These are phyloP conservation scores for Panicum miliaceum DNA, from an alignment of 176 grass and related monocot species.

Conservation along the genomic window DNA sequence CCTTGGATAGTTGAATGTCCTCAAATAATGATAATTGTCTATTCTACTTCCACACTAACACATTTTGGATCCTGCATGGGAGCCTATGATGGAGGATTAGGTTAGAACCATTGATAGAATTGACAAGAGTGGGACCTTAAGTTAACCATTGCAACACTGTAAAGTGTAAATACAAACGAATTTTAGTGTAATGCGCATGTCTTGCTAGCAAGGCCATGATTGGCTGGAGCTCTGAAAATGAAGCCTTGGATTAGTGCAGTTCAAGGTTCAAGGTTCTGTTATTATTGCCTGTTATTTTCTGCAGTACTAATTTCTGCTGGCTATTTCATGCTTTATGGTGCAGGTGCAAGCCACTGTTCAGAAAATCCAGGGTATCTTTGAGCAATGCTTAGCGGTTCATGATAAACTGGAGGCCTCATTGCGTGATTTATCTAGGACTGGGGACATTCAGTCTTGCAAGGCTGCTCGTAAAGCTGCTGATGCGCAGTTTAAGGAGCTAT, in stretches of 20 bases:
- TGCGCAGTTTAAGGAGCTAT: slow-evolving; percentile 87
- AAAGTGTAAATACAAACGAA: slow-evolving; percentile 8
- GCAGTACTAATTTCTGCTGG: neutral
- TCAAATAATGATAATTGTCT: neutral
- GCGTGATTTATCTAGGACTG: slow-evolving; percentile 80
- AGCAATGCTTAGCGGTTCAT: slow-evolving; percentile 71
- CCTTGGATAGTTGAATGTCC: neutral
- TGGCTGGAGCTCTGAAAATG: neutral
- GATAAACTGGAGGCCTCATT: slow-evolving; percentile 86
- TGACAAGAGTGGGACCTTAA: neutral
- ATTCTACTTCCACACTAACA: neutral
- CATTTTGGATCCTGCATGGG: neutral
- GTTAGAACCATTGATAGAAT: neutral
- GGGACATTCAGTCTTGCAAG: slow-evolving; percentile 89
- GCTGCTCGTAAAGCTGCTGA: slow-evolving; percentile 81
- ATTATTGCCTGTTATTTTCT: neutral
- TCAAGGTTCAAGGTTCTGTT: neutral
- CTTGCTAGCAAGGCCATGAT: slow-evolving; percentile 24
- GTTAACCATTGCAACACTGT: neutral
- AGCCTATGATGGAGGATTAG: neutral
- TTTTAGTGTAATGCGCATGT: neutral
- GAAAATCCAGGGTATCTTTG: slow-evolving; percentile 72
- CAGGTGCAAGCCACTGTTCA: slow-evolving; percentile 83
- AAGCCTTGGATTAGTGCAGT: neutral
- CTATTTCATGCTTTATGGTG: slow-evolving; percentile 7